These are phyloP conservation scores for Rubroshorea leprosula DNA, from an alignment of 345 rosid genomes.

Conservation along the genomic window DNA sequence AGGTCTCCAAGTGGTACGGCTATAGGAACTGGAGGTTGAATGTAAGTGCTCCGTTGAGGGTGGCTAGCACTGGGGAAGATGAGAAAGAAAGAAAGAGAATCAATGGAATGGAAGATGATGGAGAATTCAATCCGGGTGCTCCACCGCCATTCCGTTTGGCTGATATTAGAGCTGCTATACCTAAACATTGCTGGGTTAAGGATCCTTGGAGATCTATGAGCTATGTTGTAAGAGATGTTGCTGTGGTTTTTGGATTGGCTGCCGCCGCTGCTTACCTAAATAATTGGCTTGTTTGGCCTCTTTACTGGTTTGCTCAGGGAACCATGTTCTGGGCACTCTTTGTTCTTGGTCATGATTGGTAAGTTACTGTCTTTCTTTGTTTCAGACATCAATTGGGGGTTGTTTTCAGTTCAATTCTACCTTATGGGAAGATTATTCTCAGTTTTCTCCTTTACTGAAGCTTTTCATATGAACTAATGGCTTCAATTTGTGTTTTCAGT, in stretches of 20 bases:
- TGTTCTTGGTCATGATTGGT: slow-evolving; percentile 98
- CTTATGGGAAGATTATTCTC: neutral
- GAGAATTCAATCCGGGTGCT: slow-evolving; percentile 38
- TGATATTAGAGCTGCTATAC: slow-evolving; percentile 76
- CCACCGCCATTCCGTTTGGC: slow-evolving; percentile 73
- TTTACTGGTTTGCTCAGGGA: slow-evolving; percentile 87
- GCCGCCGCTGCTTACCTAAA: slow-evolving; percentile 68
- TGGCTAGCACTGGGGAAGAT: slow-evolving; percentile 15
- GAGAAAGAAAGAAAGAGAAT: slow-evolving; percentile 18
- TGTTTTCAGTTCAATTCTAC: neutral
- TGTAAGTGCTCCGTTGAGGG: slow-evolving; percentile 45
- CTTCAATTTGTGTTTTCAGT: slow-evolving; percentile 31
- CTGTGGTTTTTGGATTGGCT: slow-evolving; percentile 62
- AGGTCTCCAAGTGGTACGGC: slow-evolving; percentile 22
- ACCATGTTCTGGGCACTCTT: slow-evolving; percentile 98
- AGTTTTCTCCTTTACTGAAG: neutral
- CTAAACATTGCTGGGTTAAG: slow-evolving; percentile 91
- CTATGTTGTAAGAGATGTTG: slow-evolving; percentile 71
- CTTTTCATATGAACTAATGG: too few relatives aligned
- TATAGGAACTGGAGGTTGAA: slow-evolving; percentile 45
- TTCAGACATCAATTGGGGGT: neutral
- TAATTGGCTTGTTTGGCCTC: slow-evolving; percentile 81
- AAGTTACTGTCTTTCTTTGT: neutral
- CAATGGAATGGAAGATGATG: slow-evolving; percentile 14
- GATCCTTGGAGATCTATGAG: slow-evolving; percentile 76